Evolutionary conservation across 805 yeast genomes (phyloP), one percentile per base, ranked within the genome.

Genomic region (Metschnikowia amazonensis): DNA sequence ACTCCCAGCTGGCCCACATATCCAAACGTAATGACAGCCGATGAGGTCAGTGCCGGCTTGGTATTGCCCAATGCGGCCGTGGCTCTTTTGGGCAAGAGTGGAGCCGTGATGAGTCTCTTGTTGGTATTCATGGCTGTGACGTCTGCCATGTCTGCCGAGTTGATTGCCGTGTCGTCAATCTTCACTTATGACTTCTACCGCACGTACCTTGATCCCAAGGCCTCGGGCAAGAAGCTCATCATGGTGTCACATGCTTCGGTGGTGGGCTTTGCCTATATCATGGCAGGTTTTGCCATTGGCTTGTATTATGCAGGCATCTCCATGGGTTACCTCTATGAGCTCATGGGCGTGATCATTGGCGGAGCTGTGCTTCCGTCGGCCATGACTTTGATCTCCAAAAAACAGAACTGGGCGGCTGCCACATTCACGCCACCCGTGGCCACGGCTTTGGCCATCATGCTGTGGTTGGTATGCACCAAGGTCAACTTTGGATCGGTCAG

Each of bases 51-150:
- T 51, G 84, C 90, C n/a, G 97, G 97, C 28, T 70, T 89, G 48
- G 89, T 81, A 8, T 69, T 85, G 45, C 88, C 88, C 7, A 79
- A 79, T 51, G 85, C 96, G 32, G 95, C 96, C 1, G 84, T 80
- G 34, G 88, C 96, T 0, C 67, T 89, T 34, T 72, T 89, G 66
- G 97, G 97, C 43, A 83, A 75, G 51, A 87, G 92, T 56, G 97
- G 97, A 50, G 95, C 95, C 4, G 90, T 80, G 39, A 90, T 90
- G 29, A 77, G 89, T 8, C 74, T 89, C 51, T 63, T 89, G 28
- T 67, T 89, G 72, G 79, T 89, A 9, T 89, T 89, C 65, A 86
- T 88, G 90, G 96, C 97, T 21, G 92, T 86, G 35, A 89, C 97
- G 0, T 85, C 95, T 39, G 96, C 97, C 21, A 80, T 87, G 77